Evolutionary conservation across 1,284 basidiomycete genomes (phyloP).

Genomic region (Lignosus rhinocerotis): DNA sequence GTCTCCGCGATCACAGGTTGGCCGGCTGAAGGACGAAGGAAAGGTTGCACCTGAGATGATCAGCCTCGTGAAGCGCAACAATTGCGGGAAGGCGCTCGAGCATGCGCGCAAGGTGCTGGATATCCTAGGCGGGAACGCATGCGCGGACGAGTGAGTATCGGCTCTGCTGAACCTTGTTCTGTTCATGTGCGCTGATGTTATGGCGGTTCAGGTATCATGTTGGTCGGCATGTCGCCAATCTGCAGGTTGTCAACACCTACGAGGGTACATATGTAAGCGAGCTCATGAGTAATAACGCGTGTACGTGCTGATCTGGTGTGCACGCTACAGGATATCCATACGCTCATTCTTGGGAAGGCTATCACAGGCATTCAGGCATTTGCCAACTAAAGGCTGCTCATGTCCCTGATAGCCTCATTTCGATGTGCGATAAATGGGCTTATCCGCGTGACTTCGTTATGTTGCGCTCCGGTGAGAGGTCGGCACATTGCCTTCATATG

Average conservation of each 20-base stretch:
- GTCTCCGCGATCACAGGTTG: slow-evolving; percentile 56
- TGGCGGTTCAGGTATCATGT: slow-evolving; percentile 72
- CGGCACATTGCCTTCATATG: too few species aligned
- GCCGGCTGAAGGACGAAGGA: slow-evolving; percentile 85
- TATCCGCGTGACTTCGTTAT: not conserved
- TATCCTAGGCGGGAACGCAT: slow-evolving; percentile 90
- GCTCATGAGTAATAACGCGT: not conserved
- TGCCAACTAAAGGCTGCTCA: slow-evolving; percentile 43
- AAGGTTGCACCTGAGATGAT: slow-evolving; percentile 90
- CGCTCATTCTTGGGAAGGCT: slow-evolving; percentile 89
- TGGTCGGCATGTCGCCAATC: slow-evolving; percentile 86
- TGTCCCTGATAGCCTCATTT: not conserved
- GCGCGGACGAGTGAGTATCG: slow-evolving; percentile 77
- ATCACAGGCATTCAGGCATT: slow-evolving; percentile 89
- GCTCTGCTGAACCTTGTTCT: not conserved
- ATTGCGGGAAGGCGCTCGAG: slow-evolving; percentile 89
- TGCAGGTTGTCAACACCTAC: slow-evolving; percentile 93
- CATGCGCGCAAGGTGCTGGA: slow-evolving; percentile 82
- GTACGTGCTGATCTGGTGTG: slow-evolving; percentile 1
- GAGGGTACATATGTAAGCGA: slow-evolving; percentile 70
- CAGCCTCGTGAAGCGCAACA: slow-evolving; percentile 93
- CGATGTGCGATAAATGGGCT: not conserved
- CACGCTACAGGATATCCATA: slow-evolving; percentile 69
- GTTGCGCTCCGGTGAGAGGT: not conserved
- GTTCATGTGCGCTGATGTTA: not conserved